phyloP scores from a whole-genome alignment of 208 protist species.

The Borovskyia barvae region DNA sequence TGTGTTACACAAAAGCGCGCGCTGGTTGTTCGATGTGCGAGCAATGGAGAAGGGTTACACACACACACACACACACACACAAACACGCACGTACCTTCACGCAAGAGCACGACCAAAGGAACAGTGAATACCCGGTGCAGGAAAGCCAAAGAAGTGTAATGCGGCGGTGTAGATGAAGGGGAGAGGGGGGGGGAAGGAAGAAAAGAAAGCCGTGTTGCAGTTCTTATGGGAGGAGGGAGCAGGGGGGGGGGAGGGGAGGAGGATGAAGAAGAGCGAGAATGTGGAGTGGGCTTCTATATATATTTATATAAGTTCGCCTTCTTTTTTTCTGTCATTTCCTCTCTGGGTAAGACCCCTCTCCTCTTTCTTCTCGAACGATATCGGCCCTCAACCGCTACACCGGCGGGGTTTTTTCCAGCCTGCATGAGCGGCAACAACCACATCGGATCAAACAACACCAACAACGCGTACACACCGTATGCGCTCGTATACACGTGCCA shows the following conservation, averaged over 20 bases:
- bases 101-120: slow-evolving; percentile 1
- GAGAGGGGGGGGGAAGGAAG: background rate
- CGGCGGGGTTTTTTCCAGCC: background rate
- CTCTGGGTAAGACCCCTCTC: background rate
- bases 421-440: background rate
- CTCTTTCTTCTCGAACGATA: too few species aligned
- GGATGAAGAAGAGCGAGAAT: background rate
- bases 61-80: slow-evolving; percentile 13
- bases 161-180: background rate
- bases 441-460: background rate
- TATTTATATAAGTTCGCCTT: slow-evolving; percentile 8
- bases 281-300: background rate
- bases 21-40: background rate
- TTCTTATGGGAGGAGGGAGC: too few species aligned
- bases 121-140: background rate
- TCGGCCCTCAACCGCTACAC: too few species aligned
- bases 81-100: slow-evolving; percentile 1
- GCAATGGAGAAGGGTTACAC: background rate
- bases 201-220: too few species aligned
- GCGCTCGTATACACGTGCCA: background rate
- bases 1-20: background rate
- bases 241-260: background rate
- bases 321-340: background rate
- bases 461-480: background rate
- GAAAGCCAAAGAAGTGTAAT: background rate